Conservation (phyloP, 352 stramenopile genomes). For the Blastocystis sp. region DNA sequence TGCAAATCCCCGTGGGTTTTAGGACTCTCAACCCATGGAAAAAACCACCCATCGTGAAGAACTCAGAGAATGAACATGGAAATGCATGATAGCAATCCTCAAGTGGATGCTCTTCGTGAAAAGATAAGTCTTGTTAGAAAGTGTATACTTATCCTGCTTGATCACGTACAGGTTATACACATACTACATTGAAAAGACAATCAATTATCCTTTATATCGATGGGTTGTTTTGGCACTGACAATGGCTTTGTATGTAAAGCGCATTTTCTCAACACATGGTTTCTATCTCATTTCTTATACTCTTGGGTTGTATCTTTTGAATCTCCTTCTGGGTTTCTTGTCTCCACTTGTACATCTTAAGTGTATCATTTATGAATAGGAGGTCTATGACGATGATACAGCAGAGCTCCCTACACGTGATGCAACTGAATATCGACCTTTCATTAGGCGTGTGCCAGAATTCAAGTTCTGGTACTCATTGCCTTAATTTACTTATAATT, state of each 20-base stretch:
- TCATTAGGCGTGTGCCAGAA: constrained; percentile 55
- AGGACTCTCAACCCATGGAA: neutral
- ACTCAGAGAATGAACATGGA: constrained; percentile 35
- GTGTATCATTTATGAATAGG: neutral
- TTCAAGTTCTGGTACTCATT: constrained; percentile 57
- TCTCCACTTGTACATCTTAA: constrained; percentile 6
- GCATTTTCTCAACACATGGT: constrained; percentile 36
- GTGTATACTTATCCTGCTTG: neutral
- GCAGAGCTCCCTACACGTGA: constrained; percentile 62
- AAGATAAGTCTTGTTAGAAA: constrained; percentile 33
- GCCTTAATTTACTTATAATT: neutral
- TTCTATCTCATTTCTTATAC: constrained; percentile 65
- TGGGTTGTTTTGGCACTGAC: constrained; percentile 43
- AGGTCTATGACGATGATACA: constrained; percentile 65
- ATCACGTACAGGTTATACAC: constrained; percentile 38
- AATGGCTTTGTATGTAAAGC: constrained; percentile 11
- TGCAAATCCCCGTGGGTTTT: neutral
- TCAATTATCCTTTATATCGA: constrained; percentile 43
- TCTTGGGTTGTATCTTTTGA: constrained; percentile 64
- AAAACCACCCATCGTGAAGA: neutral
- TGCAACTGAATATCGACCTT: constrained; percentile 49
- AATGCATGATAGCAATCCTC: neutral
- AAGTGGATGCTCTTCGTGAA: constrained; percentile 5
- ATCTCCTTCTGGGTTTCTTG: constrained; percentile 55
- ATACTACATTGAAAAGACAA: constrained; percentile 67